These are phyloP conservation scores for Paraphoma chrysanthemicola DNA, from an alignment of 2,329 filamentous ascomycete species.

Conservation along the genomic window DNA sequence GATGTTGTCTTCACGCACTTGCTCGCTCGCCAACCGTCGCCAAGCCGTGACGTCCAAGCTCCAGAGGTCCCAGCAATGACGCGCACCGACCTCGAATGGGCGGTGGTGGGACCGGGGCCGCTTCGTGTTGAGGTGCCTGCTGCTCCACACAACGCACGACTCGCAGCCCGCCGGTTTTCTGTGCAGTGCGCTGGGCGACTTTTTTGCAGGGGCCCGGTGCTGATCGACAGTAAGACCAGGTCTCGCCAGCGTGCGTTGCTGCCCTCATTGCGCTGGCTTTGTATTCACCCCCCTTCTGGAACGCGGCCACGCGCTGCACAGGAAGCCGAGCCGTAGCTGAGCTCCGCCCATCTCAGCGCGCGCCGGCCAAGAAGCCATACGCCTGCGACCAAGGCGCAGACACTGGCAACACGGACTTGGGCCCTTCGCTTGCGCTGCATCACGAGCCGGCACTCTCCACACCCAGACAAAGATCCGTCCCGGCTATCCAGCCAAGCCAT, in stretches of 20 bases:
- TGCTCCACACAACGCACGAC: neutral
- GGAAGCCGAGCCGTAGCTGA: conserved; percentile 7
- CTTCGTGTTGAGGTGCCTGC: too few species aligned
- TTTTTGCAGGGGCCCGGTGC: neutral
- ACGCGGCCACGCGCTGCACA: conserved; percentile 1
- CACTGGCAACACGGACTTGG: neutral
- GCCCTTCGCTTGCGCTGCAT: conserved; percentile 9
- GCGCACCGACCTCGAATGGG: conserved; percentile 9
- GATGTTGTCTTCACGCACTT: conserved; percentile 8
- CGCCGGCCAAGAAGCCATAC: conserved; percentile 12
- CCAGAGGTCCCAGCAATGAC: conserved; percentile 22
- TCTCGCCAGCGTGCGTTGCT: neutral
- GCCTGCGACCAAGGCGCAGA: conserved; percentile 1
- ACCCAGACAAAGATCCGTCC: conserved; percentile 7
- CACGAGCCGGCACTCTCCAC: conserved; percentile 2
- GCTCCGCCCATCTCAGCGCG: neutral
- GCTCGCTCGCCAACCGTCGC: conserved; percentile 1
- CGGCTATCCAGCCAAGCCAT: conserved; percentile 7
- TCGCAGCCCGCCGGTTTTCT: neutral
- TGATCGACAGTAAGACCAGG: conserved; percentile 11
- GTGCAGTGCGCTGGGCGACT: neutral
- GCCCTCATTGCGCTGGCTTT: neutral
- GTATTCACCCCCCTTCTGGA: neutral
- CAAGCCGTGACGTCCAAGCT: conserved; percentile 16
- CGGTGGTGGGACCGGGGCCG: too few species aligned